phyloP scores from a whole-genome alignment of 306 rosid genomes.

The Pterocarpus macrocarpus region DNA sequence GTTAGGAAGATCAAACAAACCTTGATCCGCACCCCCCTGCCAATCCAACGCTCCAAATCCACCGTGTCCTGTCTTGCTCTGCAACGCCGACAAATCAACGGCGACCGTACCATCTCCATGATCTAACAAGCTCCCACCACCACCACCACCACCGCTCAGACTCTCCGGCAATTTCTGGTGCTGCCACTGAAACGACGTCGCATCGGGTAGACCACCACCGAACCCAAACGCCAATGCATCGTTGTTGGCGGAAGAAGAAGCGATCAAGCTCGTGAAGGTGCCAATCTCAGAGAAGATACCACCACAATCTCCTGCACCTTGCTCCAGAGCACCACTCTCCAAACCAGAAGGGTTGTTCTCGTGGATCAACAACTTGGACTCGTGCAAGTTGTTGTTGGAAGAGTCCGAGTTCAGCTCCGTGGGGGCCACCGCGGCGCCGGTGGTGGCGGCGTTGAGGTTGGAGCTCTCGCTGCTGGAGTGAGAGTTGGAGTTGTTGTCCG shows the following conservation, averaged over 20 bases:
- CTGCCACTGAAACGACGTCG: conserved; percentile 71
- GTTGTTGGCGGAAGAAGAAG: conserved; percentile 52
- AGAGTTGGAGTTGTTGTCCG: conserved; percentile 68
- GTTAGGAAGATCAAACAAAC: conserved; percentile 84
- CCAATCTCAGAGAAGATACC: conserved; percentile 86
- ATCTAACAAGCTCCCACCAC: conserved; percentile 55
- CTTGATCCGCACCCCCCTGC: conserved; percentile 75
- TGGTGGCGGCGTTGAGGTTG: conserved; percentile 73
- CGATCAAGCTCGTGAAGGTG: conserved; percentile 70
- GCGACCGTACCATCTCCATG: conserved; percentile 55
- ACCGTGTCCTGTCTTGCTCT: conserved; percentile 53
- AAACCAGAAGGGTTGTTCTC: conserved; percentile 34
- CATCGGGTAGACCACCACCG: conserved; percentile 49
- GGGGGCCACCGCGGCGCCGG: conserved; percentile 53
- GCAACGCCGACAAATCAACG: conserved; percentile 65
- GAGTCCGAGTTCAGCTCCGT: conserved; percentile 61
- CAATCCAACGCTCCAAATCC: conserved; percentile 89
- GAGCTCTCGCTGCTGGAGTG: conserved; percentile 94
- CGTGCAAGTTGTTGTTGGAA: conserved; percentile 44
- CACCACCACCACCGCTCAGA: conserved; percentile 29
- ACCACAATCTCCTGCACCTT: conserved; percentile 57
- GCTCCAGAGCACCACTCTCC: conserved; percentile 48
- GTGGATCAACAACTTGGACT: conserved; percentile 50
- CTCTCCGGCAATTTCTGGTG: conserved; percentile 59
- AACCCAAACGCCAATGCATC: conserved; percentile 67